Evolutionary conservation across 306 rosid genomes (phyloP).

Genomic region (Malus asiatica): DNA sequence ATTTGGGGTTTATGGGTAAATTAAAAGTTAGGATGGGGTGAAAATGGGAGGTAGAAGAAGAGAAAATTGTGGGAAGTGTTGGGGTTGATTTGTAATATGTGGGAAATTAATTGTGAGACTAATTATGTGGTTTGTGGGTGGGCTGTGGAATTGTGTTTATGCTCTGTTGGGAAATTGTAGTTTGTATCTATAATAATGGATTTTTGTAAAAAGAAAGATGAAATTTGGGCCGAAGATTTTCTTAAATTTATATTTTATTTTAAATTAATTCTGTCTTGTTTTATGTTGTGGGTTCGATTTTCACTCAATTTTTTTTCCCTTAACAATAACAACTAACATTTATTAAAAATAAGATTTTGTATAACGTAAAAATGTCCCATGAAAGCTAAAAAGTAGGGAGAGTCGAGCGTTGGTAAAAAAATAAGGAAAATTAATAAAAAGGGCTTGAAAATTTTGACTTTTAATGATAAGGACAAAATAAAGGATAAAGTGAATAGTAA

Average conservation of each 20-base stretch:
- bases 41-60: constrained; percentile 12
- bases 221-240: background rate
- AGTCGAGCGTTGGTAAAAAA: too few relatives aligned
- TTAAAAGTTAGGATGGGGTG: background rate
- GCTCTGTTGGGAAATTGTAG: constrained; percentile 24
- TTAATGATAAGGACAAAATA: too few relatives aligned
- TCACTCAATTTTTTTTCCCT: too few relatives aligned
- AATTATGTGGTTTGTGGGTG: background rate
- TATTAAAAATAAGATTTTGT: too few relatives aligned
- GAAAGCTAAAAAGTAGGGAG: too few relatives aligned
- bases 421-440: too few relatives aligned
- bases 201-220: constrained; percentile 31
- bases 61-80: background rate
- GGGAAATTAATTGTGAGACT: background rate
- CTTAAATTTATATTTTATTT: background rate
- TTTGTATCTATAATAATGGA: background rate
- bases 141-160: constrained; percentile 8
- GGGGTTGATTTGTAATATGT: constrained; percentile 31
- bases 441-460: too few relatives aligned
- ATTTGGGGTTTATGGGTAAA: background rate
- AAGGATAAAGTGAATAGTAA: too few relatives aligned
- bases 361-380: too few relatives aligned
- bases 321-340: too few relatives aligned
- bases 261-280: too few relatives aligned
- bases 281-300: too few relatives aligned